Conservation (phyloP, 768 basidiomycete genomes). For the Mycena capillaripes region DNA sequence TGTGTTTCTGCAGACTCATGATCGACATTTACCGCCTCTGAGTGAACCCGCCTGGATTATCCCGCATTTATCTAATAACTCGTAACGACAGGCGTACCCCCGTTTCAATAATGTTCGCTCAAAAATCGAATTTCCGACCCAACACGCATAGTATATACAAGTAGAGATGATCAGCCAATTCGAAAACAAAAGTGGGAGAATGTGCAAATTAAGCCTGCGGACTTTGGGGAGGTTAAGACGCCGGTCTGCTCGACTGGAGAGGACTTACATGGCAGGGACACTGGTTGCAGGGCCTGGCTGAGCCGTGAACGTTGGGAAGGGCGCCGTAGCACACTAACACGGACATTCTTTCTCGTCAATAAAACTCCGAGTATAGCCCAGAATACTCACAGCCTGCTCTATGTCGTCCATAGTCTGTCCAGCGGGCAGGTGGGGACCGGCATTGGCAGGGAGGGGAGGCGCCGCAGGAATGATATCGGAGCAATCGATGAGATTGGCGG, state of each 20-base stretch:
- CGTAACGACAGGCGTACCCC: too few relatives aligned
- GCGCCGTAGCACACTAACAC: slow-evolving; percentile 23
- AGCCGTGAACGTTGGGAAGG: slow-evolving; percentile 37
- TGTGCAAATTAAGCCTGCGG: neutral
- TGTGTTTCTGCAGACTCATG: too few relatives aligned
- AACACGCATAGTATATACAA: too few relatives aligned
- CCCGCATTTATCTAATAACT: too few relatives aligned
- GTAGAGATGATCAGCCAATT: too few relatives aligned
- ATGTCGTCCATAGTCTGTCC: slow-evolving; percentile 31
- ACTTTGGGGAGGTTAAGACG: neutral
- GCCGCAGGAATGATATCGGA: slow-evolving; percentile 41
- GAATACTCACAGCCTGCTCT: slow-evolving; percentile 32
- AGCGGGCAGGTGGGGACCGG: slow-evolving; percentile 27
- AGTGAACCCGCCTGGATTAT: too few relatives aligned
- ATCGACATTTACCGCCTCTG: too few relatives aligned
- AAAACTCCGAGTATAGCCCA: neutral
- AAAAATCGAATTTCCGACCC: too few relatives aligned
- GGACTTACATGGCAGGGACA: slow-evolving; percentile 28
- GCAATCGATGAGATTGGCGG: slow-evolving; percentile 15
- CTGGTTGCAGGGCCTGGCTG: slow-evolving; percentile 30
- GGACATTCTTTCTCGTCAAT: neutral
- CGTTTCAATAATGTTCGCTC: too few relatives aligned
- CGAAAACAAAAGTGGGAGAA: too few relatives aligned
- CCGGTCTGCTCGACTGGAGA: neutral
- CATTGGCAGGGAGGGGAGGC: slow-evolving; percentile 3